Conservation (phyloP, 2,329 filamentous ascomycete species). For the Penicillium sp. region DNA sequence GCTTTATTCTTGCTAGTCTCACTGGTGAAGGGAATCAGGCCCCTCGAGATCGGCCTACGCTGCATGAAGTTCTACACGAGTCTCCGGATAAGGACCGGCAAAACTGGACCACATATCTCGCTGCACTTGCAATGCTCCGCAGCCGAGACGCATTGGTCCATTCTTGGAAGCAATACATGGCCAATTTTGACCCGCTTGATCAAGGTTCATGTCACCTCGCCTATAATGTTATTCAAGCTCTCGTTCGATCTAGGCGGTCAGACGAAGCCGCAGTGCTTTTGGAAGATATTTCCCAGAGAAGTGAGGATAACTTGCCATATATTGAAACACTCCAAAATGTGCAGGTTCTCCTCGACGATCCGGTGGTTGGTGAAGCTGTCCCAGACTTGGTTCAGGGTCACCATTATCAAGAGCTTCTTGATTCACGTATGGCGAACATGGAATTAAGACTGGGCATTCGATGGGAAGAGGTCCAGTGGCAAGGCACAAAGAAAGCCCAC, state of each 20-base stretch:
- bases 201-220: conserved; percentile 14
- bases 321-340: conserved; percentile 27
- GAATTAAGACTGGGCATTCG: conserved; percentile 35
- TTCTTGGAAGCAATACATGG: conserved; percentile 28
- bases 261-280: conserved; percentile 29
- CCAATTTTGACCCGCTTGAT: conserved; percentile 4
- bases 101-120: conserved; percentile 23
- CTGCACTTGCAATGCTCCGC: conserved; percentile 30
- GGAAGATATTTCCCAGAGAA: conserved; percentile 26
- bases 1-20: conserved; percentile 24
- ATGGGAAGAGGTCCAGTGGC: conserved; percentile 24
- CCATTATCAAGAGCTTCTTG: conserved; percentile 29
- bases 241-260: conserved; percentile 28
- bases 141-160: conserved; percentile 22
- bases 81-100: conserved; percentile 3
- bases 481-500: conserved; percentile 19
- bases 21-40: conserved; percentile 21
- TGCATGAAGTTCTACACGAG: conserved; percentile 20
- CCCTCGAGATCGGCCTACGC: background rate
- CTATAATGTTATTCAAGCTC: conserved; percentile 28
- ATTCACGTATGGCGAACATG: conserved; percentile 29
- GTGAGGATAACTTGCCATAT: conserved; percentile 25
- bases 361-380: conserved; percentile 24
- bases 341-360: conserved; percentile 24
- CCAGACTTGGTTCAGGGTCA: conserved; percentile 25